Evolutionary conservation across 495 filamentous ascomycete genomes (phyloP).

Genomic region (Zalerion maritima): DNA sequence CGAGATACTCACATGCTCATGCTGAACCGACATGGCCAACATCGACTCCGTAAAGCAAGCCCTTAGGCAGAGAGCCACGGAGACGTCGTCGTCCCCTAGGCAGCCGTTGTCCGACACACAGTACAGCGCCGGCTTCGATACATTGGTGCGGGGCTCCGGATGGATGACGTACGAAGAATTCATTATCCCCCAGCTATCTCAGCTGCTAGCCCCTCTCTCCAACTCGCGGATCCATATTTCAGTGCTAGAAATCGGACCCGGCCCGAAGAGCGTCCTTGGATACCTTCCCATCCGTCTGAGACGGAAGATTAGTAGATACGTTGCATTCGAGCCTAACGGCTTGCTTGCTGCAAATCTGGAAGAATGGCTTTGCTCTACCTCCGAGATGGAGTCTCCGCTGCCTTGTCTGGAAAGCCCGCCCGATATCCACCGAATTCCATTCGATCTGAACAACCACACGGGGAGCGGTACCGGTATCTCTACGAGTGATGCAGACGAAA

Average conservation of each 20-base stretch:
- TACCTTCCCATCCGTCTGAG: conserved; percentile 31
- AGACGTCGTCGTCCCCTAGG: conserved; percentile 16
- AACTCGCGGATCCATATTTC: conserved; percentile 33
- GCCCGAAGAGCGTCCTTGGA: conserved; percentile 40
- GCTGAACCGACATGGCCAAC: conserved; percentile 32
- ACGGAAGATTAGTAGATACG: conserved; percentile 34
- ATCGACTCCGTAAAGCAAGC: conserved; percentile 34
- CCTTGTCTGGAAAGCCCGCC: conserved; percentile 31
- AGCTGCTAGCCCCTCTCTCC: conserved; percentile 33
- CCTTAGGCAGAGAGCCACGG: conserved; percentile 27
- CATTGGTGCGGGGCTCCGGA: conserved; percentile 27
- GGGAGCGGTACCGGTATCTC: conserved; percentile 13
- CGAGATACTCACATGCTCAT: conserved; percentile 5
- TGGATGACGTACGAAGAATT: conserved; percentile 38
- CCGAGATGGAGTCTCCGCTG: conserved; percentile 26
- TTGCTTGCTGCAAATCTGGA: conserved; percentile 34
- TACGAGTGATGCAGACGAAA: conserved; percentile 19
- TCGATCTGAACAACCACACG: conserved; percentile 19
- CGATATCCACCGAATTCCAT: conserved; percentile 31
- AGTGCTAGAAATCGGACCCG: conserved; percentile 47
- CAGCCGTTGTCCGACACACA: conserved; percentile 37
- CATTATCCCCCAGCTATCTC: conserved; percentile 40
- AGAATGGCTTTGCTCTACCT: conserved; percentile 28
- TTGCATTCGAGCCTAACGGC: conserved; percentile 42
- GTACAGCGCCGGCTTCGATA: conserved; percentile 39